Percentiles rank a stretch among this genome's conserved stretches.
phyloP scores from a whole-genome alignment of 2,329 filamentous ascomycete genomes.

The Cordyceps tenuipes region DNA sequence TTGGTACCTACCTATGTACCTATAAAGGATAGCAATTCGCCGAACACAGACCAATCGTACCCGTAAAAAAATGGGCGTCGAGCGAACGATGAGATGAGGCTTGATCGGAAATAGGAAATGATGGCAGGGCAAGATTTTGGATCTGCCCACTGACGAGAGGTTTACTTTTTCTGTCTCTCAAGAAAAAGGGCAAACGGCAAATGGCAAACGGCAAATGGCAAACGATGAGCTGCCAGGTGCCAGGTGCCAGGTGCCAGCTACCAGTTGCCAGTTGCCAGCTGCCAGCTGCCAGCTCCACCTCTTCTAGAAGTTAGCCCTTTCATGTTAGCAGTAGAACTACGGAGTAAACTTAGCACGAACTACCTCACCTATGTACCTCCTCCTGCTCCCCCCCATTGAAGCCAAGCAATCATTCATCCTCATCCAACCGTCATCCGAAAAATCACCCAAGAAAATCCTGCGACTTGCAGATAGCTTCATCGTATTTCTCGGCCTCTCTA shows the following conservation, averaged over 20 bases:
- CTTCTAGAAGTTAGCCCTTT: background rate
- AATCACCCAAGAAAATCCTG: background rate
- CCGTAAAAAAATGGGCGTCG: background rate
- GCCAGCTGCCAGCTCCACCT: constrained; percentile 2
- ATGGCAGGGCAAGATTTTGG: background rate
- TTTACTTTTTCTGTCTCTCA: background rate
- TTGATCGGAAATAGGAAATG: background rate
- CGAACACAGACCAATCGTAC: background rate
- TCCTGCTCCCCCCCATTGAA: too few species aligned
- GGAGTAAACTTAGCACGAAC: too few species aligned
- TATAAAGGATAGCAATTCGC: background rate
- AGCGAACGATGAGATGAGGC: background rate
- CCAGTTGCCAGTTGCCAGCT: background rate
- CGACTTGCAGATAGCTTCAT: background rate
- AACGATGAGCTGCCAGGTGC: background rate
- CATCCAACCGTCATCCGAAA: background rate
- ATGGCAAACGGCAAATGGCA: background rate
- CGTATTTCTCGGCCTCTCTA: background rate
- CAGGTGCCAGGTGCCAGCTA: background rate
- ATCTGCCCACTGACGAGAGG: background rate
- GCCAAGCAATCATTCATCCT: background rate
- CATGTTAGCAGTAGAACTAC: too few species aligned
- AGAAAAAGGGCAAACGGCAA: background rate
- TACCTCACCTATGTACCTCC: too few species aligned
- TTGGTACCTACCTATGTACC: background rate